A percentile compares a stretch with the other conserved stretches of the same genome.
These are phyloP conservation scores for Fremontodendron californicum DNA, from an alignment of 345 rosid genomes.

Conservation along the genomic window DNA sequence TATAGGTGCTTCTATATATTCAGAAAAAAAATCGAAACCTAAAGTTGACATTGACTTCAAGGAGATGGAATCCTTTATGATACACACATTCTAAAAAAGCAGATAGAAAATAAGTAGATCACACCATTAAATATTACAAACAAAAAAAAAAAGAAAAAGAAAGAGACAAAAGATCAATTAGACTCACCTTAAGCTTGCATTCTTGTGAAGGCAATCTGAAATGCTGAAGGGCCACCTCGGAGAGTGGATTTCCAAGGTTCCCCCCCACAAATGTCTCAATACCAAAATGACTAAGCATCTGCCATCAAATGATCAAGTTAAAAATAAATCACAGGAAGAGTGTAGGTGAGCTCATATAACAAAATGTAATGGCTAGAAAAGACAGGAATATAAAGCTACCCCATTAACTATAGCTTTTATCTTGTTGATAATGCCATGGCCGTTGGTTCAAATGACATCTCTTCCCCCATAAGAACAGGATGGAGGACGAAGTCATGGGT, in stretches of 20 bases:
- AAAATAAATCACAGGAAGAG: not conserved
- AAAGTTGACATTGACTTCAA: conserved; percentile 2
- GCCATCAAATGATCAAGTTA: not conserved
- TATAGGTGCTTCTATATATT: not conserved
- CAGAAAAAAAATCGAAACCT: not conserved
- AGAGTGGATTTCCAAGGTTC: conserved; percentile 37
- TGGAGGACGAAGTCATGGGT: not conserved
- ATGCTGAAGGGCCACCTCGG: conserved; percentile 20
- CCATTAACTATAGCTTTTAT: conserved; percentile 5
- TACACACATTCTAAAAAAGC: not conserved
- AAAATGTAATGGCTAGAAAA: not conserved
- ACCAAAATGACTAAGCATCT: conserved; percentile 34
- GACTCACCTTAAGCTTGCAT: conserved; percentile 21
- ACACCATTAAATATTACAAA: not conserved
- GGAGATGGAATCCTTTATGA: not conserved
- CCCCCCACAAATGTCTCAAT: conserved; percentile 31
- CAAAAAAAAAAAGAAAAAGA: not conserved
- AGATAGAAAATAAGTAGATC: not conserved
- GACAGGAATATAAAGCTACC: not conserved
- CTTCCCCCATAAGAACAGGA: not conserved
- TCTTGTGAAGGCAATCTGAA: conserved; percentile 13
- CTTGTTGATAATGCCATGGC: not conserved
- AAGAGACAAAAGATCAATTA: not conserved
- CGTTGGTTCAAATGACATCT: not conserved
- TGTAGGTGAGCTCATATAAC: not conserved